Evolutionary conservation across 345 rosid genomes (phyloP).

Genomic region (Schrenkiella parvula): DNA sequence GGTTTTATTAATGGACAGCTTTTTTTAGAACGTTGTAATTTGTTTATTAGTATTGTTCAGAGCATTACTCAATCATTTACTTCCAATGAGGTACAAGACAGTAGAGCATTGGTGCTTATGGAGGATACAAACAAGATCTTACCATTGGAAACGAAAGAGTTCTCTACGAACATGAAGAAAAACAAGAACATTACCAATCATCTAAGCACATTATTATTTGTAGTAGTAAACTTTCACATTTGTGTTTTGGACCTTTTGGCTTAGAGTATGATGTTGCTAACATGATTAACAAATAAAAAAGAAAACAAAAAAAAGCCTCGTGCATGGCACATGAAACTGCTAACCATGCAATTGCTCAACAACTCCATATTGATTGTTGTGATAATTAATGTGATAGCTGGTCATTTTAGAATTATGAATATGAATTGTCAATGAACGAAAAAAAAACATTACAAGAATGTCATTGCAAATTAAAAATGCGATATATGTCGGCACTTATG

Average conservation of each 20-base stretch:
- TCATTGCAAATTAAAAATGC: too few relatives aligned
- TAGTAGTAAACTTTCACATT: background rate
- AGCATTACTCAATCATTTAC: background rate
- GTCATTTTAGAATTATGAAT: conserved; percentile 10
- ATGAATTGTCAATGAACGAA: background rate
- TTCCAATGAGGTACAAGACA: background rate
- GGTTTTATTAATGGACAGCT: background rate
- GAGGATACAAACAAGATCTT: background rate
- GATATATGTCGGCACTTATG: conserved; percentile 1
- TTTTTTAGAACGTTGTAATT: background rate
- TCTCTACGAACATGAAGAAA: background rate
- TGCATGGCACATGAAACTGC: conserved; percentile 23
- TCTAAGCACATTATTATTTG: background rate
- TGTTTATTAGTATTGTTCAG: background rate
- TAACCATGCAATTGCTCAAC: conserved; percentile 15
- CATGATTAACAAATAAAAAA: too few relatives aligned
- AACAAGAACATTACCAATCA: background rate
- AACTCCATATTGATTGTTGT: background rate
- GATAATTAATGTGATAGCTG: conserved; percentile 19
- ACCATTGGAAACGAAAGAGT: background rate
- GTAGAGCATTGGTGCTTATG: background rate
- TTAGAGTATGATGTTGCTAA: background rate
- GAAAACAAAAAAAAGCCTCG: conserved; percentile 1
- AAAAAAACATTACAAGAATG: too few relatives aligned
- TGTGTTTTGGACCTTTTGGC: background rate